Conservation (phyloP, 208 protist genomes). For the Acanthamoeba rhysodes region DNA sequence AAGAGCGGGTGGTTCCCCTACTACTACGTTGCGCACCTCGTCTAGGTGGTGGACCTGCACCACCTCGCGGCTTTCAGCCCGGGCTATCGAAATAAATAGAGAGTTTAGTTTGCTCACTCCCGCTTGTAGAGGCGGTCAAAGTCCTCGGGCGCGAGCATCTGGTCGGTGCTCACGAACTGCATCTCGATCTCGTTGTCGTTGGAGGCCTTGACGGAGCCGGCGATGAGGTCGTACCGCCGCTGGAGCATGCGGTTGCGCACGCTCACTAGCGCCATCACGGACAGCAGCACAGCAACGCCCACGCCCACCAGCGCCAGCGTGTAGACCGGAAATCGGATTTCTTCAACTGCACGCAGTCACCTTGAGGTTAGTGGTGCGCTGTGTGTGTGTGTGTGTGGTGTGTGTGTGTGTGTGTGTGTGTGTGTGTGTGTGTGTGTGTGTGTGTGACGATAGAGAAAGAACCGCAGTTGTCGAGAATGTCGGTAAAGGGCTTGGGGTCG, state of each 20-base stretch:
- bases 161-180: constrained; percentile 3
- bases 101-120: too few species aligned
- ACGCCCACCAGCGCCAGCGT: not conserved
- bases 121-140: constrained; percentile 55
- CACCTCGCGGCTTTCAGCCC: too few species aligned
- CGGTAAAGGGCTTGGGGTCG: not conserved
- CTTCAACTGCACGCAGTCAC: not conserved
- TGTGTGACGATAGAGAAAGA: not conserved
- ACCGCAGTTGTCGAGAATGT: constrained; percentile 34
- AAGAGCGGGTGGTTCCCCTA: too few species aligned
- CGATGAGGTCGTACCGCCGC: constrained; percentile 53
- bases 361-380: not conserved
- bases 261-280: constrained; percentile 47
- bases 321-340: constrained; percentile 30
- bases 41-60: too few species aligned
- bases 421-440: too few species aligned
- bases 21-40: too few species aligned
- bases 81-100: too few species aligned
- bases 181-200: constrained; percentile 50
- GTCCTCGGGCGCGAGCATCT: not conserved
- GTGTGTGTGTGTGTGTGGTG: too few species aligned
- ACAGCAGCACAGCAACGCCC: not conserved
- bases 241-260: constrained; percentile 59
- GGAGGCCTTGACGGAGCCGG: constrained; percentile 33
- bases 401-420: too few species aligned